Conservation (phyloP, 805 yeast genomes). For the Candida xiaguanensis region DNA sequence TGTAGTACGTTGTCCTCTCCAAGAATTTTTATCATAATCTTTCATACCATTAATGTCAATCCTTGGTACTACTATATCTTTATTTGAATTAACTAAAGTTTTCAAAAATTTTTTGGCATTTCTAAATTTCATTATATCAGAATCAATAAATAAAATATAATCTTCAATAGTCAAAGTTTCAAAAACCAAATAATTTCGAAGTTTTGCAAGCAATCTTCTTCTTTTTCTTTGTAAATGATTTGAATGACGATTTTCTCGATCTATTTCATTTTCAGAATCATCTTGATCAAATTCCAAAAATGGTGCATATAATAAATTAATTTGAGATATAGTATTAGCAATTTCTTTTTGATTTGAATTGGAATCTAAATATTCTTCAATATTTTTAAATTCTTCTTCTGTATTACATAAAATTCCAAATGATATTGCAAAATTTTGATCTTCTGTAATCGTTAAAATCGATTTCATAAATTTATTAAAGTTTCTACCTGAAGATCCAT, state of each 20-base stretch:
- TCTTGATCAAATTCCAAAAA: conserved; percentile 23
- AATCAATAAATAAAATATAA: conserved; percentile 34
- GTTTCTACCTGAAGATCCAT: not conserved
- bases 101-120: conserved; percentile 19
- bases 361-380: conserved; percentile 17
- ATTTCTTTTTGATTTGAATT: conserved; percentile 1
- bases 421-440: conserved; percentile 16
- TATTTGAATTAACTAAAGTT: conserved; percentile 23
- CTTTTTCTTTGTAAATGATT: conserved; percentile 29
- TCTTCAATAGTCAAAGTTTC: conserved; percentile 25
- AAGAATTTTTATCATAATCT: conserved; percentile 39
- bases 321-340: conserved; percentile 11
- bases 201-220: conserved; percentile 32
- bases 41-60: conserved; percentile 19
- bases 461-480: conserved; percentile 31
- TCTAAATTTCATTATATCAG: conserved; percentile 28
- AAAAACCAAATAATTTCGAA: conserved; percentile 32
- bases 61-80: conserved; percentile 38
- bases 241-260: conserved; percentile 22
- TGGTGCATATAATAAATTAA: conserved; percentile 31
- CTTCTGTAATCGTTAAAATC: conserved; percentile 19
- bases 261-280: conserved; percentile 12
- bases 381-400: conserved; percentile 19
- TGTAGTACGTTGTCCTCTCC: conserved; percentile 35
- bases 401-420: conserved; percentile 32